Evolutionary conservation across 2,329 filamentous ascomycete genomes (phyloP), one percentile per base, ranked within the genome.

Genomic region (Pestalotiopsis sp.): DNA sequence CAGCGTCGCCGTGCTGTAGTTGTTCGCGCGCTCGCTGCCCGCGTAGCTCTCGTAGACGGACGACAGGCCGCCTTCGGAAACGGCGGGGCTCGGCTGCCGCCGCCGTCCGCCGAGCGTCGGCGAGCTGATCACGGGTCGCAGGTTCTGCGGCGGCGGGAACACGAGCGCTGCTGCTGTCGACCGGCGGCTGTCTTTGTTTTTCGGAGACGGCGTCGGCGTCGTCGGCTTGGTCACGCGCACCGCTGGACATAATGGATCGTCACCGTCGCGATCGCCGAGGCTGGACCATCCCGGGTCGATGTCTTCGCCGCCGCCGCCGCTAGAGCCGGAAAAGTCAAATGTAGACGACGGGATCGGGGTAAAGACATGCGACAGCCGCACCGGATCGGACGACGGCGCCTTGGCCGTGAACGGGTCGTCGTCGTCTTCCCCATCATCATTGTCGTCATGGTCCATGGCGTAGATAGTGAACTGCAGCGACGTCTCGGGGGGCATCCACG

Each of bases 1-100:
- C 65, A 65, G 27, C 5, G 69, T 71, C 31, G 58, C 52, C 7
- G 68, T 67, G 68, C 65, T 70, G 11, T 68, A 59, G 12, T 55
- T 59, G 31, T 36, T 52, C 20, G 60, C 64, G n/a, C 27, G 20
- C 14, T 58, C 55, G 38, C 69, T 73, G 64, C 74, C 74, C 7
- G 69, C 70, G 62, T 76, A 76, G 70, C 72, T 74, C 39, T 76
- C 77, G 67, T 77, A 78, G 14, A 77, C 73, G 25, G 74, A 78
- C n/a, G 75, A 77, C 2, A 76, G 64, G 11, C 75, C 74, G 55
- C 71, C 67, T 61, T 77, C 76, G 13, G 77, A 76, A 39, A 72
- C 31, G 23, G 66, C 69, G 2, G 76, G 67, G 67, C 74, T 72
- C 68, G 72, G 23, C 36, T 69, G 60, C 63, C 69, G 68, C 61